Evolutionary conservation across 768 basidiomycete genomes (phyloP), one percentile per base, ranked within the genome.

Genomic region (Boletus rubroflammeus): DNA sequence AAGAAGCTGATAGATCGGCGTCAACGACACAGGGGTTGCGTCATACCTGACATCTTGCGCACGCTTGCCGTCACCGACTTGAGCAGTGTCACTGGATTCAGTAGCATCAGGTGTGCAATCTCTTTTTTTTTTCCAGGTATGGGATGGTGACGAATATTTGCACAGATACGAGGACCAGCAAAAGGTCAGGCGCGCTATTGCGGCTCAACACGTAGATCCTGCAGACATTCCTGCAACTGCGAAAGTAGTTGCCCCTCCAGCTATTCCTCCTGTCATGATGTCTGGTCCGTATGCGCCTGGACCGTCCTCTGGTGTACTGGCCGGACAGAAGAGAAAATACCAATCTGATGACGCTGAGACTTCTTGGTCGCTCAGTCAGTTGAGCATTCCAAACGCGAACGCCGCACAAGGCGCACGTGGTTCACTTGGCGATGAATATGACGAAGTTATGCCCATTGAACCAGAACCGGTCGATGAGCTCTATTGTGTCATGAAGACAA

Each of bases 401-500:
- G 51, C 45, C 6, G 38, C 47, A 47, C 57, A 50, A 40, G 42
- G 51, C 26, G 38, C 28, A 23, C 21, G 13, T 28, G 53, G 14
- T 19, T 32, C 31, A 10, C 56, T 55, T 11, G 71, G 72, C 6
- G 78, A 79, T 19, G 80, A 79, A 31, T 67, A 71, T 1, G 72
- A 74, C 2, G 79, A 82, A 35, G 73, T 77, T 13, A 73, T 67
- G 41, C 54, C 61, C 4, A 52, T 58, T 0, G 81, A 78, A 48
- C 74, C 80, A 39, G 85, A 87, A 35, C 55, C 58, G 6, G 66
- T 56, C 17, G 90, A 93, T 54, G 90, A 93, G 67, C 67, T 90
- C 21, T 90, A 87, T 64, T 79, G 83, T 40, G 75, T 71, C 14
- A 47, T 84, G 63, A 67, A 68, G 3, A 79, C 86, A 0, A 84